phyloP scores from a whole-genome alignment of 2,329 filamentous ascomycete species.

The Cercospora sp. region DNA sequence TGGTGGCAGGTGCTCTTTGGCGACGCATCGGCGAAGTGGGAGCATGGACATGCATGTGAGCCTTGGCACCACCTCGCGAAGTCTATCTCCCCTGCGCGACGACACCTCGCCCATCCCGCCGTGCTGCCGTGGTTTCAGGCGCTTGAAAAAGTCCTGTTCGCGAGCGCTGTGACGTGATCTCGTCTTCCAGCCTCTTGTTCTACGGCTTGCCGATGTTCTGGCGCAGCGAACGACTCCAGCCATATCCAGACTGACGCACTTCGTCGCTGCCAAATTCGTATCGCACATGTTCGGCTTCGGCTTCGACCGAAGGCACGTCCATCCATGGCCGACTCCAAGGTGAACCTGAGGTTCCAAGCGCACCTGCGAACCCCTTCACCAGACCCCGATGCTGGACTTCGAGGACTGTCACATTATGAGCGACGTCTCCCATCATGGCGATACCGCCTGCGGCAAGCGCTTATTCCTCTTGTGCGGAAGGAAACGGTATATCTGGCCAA shows the following conservation, averaged over 20 bases:
- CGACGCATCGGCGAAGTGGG: neutral
- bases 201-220: neutral
- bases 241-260: neutral
- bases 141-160: neutral
- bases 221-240: neutral
- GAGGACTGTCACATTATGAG: slow-evolving; percentile 65
- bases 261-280: neutral
- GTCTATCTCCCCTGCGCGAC: neutral
- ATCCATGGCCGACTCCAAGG: slow-evolving; percentile 25
- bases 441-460: slow-evolving; percentile 74
- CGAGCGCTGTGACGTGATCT: neutral
- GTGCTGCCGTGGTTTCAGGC: neutral
- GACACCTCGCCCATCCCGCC: neutral
- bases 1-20: neutral
- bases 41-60: neutral
- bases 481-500: slow-evolving; percentile 93
- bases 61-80: neutral
- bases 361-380: slow-evolving; percentile 35
- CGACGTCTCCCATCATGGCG: slow-evolving; percentile 83
- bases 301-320: slow-evolving; percentile 8
- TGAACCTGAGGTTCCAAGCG: slow-evolving; percentile 29
- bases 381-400: slow-evolving; percentile 69
- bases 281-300: slow-evolving; percentile 24
- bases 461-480: slow-evolving; percentile 86
- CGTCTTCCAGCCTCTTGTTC: neutral